Evolutionary conservation across 2,329 filamentous ascomycete species (phyloP).

Genomic region (Phoma sp.): DNA sequence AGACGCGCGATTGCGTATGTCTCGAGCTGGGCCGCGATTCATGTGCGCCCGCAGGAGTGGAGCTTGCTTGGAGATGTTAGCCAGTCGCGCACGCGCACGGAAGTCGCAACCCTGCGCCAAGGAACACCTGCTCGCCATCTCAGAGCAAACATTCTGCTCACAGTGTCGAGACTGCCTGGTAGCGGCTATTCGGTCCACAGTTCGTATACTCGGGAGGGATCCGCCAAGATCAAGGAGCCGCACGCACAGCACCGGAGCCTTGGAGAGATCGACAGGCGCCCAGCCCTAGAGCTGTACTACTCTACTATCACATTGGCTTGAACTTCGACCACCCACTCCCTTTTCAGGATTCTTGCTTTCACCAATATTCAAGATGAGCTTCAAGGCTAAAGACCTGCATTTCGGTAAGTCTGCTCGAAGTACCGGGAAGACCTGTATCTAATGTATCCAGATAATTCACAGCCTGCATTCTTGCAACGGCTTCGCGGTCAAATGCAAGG

Average conservation of each 20-base stretch:
- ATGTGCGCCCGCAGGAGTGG: slow-evolving; percentile 6
- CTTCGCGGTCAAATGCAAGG: slow-evolving; percentile 60
- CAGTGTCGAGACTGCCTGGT: neutral
- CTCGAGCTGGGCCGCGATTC: slow-evolving; percentile 16
- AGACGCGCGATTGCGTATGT: slow-evolving; percentile 31
- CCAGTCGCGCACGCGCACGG: slow-evolving; percentile 17
- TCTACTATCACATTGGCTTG: slow-evolving; percentile 4
- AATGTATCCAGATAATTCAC: slow-evolving; percentile 54
- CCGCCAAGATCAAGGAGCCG: slow-evolving; percentile 21
- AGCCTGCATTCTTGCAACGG: slow-evolving; percentile 54
- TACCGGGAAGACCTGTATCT: slow-evolving; percentile 42
- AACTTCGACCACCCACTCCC: neutral
- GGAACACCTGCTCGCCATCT: neutral
- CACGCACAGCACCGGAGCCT: slow-evolving; percentile 6
- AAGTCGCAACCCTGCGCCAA: slow-evolving; percentile 16
- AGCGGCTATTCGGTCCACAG: neutral
- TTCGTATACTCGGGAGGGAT: slow-evolving; percentile 14
- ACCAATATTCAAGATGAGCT: slow-evolving; percentile 53
- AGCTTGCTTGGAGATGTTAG: slow-evolving; percentile 22
- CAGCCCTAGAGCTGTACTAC: slow-evolving; percentile 13
- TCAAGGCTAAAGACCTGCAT: slow-evolving; percentile 72
- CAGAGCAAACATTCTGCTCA: neutral
- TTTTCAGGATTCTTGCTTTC: neutral
- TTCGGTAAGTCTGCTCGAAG: slow-evolving; percentile 56
- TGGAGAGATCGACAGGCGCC: slow-evolving; percentile 17